Conservation (phyloP, 495 filamentous ascomycete genomes). For the Rhizodiscina lignyota region DNA sequence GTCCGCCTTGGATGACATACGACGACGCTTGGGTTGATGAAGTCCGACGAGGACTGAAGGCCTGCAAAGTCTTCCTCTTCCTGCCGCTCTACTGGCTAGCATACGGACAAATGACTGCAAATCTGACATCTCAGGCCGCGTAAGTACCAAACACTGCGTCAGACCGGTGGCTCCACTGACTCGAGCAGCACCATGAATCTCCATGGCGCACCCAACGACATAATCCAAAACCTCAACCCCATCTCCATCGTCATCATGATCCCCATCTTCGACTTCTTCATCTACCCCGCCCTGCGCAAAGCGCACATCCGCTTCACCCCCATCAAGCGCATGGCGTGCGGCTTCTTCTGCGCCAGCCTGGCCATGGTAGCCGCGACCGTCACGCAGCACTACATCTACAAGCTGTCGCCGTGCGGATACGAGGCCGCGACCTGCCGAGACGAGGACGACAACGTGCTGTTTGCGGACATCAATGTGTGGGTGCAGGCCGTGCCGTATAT, state of each 20-base stretch:
- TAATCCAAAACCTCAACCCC: slow-evolving; percentile 64
- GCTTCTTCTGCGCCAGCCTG: slow-evolving; percentile 24
- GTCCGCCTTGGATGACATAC: slow-evolving; percentile 52
- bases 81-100: slow-evolving; percentile 54
- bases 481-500: slow-evolving; percentile 47
- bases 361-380: slow-evolving; percentile 13
- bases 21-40: slow-evolving; percentile 63
- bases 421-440: slow-evolving; percentile 8
- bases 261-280: slow-evolving; percentile 48
- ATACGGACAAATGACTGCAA: slow-evolving; percentile 44
- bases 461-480: slow-evolving; percentile 21
- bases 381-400: slow-evolving; percentile 14
- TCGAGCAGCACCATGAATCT: slow-evolving; percentile 57
- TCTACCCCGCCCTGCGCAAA: slow-evolving; percentile 53
- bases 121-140: slow-evolving; percentile 59
- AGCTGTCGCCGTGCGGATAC: slow-evolving; percentile 11
- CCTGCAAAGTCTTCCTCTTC: slow-evolving; percentile 51
- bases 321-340: slow-evolving; percentile 53
- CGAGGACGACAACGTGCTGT: slow-evolving; percentile 36
- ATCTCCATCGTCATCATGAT: slow-evolving; percentile 64
- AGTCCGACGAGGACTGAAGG: slow-evolving; percentile 47
- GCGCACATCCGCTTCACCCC: slow-evolving; percentile 50
- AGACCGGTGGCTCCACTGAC: no score
- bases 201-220: slow-evolving; percentile 59
- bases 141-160: no score